These are phyloP conservation scores for Citrus mangshanensis DNA, from an alignment of 345 rosid genomes.

Conservation along the genomic window DNA sequence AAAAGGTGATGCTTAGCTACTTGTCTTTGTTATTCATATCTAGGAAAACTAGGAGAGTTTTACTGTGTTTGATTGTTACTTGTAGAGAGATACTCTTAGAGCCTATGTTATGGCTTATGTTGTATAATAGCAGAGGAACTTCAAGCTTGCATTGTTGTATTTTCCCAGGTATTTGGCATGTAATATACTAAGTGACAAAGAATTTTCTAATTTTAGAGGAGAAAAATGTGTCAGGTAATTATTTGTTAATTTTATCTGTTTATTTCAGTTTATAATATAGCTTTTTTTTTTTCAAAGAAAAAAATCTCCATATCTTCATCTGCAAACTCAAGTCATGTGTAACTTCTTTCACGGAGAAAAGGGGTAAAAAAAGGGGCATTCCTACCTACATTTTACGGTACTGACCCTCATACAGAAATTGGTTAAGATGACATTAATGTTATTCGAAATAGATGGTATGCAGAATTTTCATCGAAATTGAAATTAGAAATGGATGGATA, in stretches of 20 bases:
- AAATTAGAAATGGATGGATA: no score
- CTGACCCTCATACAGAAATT: background rate
- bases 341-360: no score
- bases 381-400: no score
- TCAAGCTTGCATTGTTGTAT: background rate
- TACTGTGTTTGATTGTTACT: background rate
- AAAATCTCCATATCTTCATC: background rate
- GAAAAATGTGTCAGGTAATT: background rate
- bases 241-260: background rate
- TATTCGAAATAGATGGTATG: background rate
- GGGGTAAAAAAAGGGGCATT: no score
- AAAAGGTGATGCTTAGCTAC: constrained; percentile 1
- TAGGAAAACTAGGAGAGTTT: background rate
- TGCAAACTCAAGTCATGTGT: background rate
- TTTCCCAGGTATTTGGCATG: constrained; percentile 2
- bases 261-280: background rate
- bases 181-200: background rate
- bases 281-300: no score
- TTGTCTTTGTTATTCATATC: background rate
- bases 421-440: background rate
- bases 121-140: constrained; percentile 4
- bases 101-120: background rate
- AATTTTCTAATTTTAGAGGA: background rate
- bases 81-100: background rate
- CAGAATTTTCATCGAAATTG: background rate